Evolutionary conservation across 2,329 filamentous ascomycete species (phyloP).

Genomic region (Botrytis fragariae): DNA sequence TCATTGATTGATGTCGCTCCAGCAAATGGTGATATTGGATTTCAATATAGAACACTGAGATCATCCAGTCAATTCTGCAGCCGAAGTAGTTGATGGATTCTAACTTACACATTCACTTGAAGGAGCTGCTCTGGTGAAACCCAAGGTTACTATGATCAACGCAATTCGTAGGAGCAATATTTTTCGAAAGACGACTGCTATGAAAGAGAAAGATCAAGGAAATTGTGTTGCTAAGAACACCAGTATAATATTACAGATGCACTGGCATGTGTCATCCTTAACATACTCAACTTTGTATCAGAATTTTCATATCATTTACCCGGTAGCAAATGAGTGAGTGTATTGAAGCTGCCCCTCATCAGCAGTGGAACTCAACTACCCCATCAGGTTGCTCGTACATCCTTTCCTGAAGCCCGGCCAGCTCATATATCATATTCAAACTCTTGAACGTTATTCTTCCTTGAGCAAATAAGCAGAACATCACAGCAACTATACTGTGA

Average conservation of each 20-base stretch:
- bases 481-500: not conserved
- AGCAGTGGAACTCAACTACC: not conserved
- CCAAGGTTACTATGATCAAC: not conserved
- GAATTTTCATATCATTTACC: not conserved
- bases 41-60: not conserved
- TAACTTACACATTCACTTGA: not conserved
- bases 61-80: not conserved
- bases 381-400: not conserved
- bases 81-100: not conserved
- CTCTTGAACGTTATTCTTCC: not conserved
- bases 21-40: not conserved
- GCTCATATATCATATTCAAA: not conserved
- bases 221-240: not conserved
- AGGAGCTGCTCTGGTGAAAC: not conserved
- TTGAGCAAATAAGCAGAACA: not conserved
- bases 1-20: not conserved
- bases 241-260: not conserved
- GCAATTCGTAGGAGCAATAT: not conserved
- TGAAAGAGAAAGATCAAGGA: not conserved
- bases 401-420: not conserved
- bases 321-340: not conserved
- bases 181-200: not conserved
- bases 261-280: not conserved
- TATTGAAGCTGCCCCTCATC: not conserved
- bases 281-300: not conserved